phyloP scores from a whole-genome alignment of 768 basidiomycete genomes.

The Suillus cothurnatus region DNA sequence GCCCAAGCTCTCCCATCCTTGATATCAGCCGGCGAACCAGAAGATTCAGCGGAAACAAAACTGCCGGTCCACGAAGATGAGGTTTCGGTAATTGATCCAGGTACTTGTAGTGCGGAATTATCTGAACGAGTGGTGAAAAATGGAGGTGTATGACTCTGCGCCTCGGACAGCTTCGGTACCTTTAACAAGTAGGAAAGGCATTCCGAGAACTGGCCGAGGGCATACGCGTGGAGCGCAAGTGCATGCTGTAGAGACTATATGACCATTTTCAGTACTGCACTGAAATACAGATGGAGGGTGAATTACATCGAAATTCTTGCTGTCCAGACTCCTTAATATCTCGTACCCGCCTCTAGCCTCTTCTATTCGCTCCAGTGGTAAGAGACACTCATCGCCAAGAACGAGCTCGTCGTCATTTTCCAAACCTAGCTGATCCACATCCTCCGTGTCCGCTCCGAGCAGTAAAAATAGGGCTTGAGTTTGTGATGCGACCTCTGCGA shows the following conservation, averaged over 20 bases:
- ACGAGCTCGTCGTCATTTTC: slow-evolving; percentile 36
- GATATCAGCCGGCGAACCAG: slow-evolving; percentile 52
- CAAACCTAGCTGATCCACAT: slow-evolving; percentile 59
- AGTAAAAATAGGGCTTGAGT: slow-evolving; percentile 66
- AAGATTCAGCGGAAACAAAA: slow-evolving; percentile 43
- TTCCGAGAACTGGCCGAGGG: slow-evolving; percentile 62
- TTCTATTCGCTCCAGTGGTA: slow-evolving; percentile 55
- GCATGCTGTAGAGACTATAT: slow-evolving; percentile 65
- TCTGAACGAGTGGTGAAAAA: slow-evolving; percentile 46
- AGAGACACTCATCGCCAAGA: slow-evolving; percentile 58
- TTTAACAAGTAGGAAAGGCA: slow-evolving; percentile 62
- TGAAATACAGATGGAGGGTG: slow-evolving; percentile 31
- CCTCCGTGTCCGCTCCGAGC: slow-evolving; percentile 46
- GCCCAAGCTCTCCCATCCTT: slow-evolving; percentile 75
- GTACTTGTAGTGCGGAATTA: slow-evolving; percentile 38
- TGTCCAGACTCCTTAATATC: slow-evolving; percentile 49
- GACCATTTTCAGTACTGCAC: not conserved
- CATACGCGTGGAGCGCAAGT: slow-evolving; percentile 81
- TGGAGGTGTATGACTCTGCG: slow-evolving; percentile 54
- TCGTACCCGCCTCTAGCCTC: slow-evolving; percentile 62
- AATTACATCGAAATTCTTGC: slow-evolving; percentile 58
- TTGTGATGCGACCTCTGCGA: slow-evolving; percentile 67
- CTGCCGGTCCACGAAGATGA: slow-evolving; percentile 56
- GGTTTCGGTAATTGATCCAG: slow-evolving; percentile 34
- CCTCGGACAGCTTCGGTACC: slow-evolving; percentile 55